Evolutionary conservation across 306 rosid species (phyloP).

Genomic region (Styphnolobium japonicum): DNA sequence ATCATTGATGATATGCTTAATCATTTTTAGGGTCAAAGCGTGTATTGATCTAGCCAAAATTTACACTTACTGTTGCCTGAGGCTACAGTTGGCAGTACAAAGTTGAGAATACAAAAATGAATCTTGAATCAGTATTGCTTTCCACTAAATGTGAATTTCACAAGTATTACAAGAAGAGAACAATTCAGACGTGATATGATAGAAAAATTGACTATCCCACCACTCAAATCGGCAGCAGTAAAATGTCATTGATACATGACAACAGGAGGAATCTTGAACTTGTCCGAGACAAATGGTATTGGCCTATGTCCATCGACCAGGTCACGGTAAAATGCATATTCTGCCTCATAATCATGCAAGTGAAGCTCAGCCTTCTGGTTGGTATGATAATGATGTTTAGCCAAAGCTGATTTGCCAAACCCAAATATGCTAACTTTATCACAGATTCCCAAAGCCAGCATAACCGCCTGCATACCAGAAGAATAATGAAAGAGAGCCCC

Average conservation of each 20-base stretch:
- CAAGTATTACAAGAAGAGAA: slow-evolving; percentile 20
- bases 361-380: slow-evolving; percentile 87
- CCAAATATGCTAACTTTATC: slow-evolving; percentile 82
- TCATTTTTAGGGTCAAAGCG: slow-evolving; percentile 6
- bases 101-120: slow-evolving; percentile 27
- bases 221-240: background rate
- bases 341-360: slow-evolving; percentile 95
- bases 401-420: slow-evolving; percentile 73
- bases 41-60: slow-evolving; percentile 43
- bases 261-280: slow-evolving; percentile 79
- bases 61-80: slow-evolving; percentile 48
- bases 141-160: slow-evolving; percentile 35
- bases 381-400: slow-evolving; percentile 93
- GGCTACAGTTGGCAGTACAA: slow-evolving; percentile 44
- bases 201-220: slow-evolving; percentile 16
- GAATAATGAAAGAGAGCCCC: slow-evolving; percentile 81
- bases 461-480: slow-evolving; percentile 95
- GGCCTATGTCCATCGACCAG: slow-evolving; percentile 51
- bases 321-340: slow-evolving; percentile 76
- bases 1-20: background rate
- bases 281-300: slow-evolving; percentile 68
- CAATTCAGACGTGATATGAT: slow-evolving; percentile 16
- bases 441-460: slow-evolving; percentile 90
- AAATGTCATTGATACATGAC: slow-evolving; percentile 61
- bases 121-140: slow-evolving; percentile 22